phyloP scores from a whole-genome alignment of 305 asterid species.

The Fraxinus floribunda region DNA sequence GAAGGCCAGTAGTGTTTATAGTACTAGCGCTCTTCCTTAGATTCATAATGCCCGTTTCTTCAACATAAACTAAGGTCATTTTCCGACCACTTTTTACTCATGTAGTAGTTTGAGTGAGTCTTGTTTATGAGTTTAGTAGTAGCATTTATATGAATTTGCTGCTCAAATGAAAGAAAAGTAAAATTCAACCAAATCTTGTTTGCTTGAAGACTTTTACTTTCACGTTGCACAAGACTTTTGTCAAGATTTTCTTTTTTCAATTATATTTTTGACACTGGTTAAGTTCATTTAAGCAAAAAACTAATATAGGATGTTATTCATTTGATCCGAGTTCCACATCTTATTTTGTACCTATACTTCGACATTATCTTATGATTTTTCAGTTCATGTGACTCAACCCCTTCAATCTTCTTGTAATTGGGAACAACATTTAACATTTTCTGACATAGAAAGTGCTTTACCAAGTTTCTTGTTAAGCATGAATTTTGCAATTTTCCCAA shows the following conservation, averaged over 20 bases:
- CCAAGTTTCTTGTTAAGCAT: not conserved
- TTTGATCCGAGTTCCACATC: too few relatives aligned
- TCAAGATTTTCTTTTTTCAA: too few relatives aligned
- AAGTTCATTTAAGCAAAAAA: too few relatives aligned
- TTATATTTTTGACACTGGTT: too few relatives aligned
- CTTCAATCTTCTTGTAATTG: not conserved
- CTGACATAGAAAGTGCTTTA: not conserved
- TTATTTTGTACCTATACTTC: not conserved
- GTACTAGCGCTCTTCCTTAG: not conserved
- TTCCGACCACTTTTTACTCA: not conserved
- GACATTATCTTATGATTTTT: not conserved
- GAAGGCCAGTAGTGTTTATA: conserved; percentile 27
- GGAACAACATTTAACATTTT: not conserved
- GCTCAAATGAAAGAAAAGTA: not conserved
- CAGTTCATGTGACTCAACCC: not conserved
- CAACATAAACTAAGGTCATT: not conserved
- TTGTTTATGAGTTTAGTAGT: not conserved
- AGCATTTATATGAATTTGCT: not conserved
- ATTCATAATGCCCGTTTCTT: not conserved
- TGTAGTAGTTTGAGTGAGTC: not conserved
- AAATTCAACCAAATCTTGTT: too few relatives aligned
- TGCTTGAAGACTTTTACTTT: too few relatives aligned
- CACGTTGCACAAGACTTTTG: too few relatives aligned
- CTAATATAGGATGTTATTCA: too few relatives aligned
- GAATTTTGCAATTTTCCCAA: not conserved